A percentile compares a stretch with the other conserved stretches of the same genome.
phyloP scores from a whole-genome alignment of 179 eudicot species.

The Beta macrorhiza region DNA sequence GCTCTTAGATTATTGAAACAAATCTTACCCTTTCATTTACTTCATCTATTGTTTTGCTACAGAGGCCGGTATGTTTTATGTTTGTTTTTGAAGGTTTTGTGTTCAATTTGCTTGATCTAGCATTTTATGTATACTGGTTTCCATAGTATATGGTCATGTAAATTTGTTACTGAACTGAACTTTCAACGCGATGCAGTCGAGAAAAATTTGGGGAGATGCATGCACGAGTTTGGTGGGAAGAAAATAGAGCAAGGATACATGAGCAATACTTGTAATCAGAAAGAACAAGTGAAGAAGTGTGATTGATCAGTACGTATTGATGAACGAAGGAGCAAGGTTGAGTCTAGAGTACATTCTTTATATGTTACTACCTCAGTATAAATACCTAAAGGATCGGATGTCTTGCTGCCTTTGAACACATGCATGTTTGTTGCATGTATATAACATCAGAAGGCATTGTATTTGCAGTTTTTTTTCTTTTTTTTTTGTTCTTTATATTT shows the following conservation, averaged over 20 bases:
- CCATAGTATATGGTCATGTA: background rate
- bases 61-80: no score
- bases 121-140: background rate
- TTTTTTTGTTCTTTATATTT: background rate
- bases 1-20: background rate
- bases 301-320: background rate
- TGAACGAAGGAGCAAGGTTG: background rate
- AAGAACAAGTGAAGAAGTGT: background rate
- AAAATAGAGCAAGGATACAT: constrained; percentile 81
- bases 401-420: background rate
- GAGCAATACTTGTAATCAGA: constrained; percentile 62
- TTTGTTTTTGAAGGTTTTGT: background rate
- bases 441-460: constrained; percentile 14
- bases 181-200: constrained; percentile 53
- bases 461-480: background rate
- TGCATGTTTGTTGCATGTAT: constrained; percentile 10
- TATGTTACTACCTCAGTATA: constrained; percentile 19
- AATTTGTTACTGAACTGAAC: constrained; percentile 12
- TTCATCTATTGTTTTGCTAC: background rate
- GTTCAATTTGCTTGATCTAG: background rate
- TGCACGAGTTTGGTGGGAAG: constrained; percentile 96
- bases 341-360: constrained; percentile 20
- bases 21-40: background rate
- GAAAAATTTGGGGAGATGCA: constrained; percentile 90
- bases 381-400: constrained; percentile 15